These are phyloP conservation scores for Penicillium steckii DNA, from an alignment of 495 filamentous ascomycete genomes.

Conservation along the genomic window DNA sequence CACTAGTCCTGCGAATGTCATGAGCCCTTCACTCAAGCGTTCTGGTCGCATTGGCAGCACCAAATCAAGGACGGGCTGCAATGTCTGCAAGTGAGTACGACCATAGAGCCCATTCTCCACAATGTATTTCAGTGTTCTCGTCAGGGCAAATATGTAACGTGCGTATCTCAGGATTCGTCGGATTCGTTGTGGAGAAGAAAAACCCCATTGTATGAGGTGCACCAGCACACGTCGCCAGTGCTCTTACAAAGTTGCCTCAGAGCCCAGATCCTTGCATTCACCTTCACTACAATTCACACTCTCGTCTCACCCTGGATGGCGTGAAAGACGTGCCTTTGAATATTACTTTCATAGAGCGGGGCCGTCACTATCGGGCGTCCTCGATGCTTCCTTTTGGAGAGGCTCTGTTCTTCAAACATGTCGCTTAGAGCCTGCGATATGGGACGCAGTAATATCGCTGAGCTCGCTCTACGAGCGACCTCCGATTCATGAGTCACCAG, in stretches of 20 bases:
- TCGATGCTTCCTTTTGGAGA: conserved; percentile 19
- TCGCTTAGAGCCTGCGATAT: conserved; percentile 20
- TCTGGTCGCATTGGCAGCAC: conserved; percentile 16
- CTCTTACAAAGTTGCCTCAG: neutral
- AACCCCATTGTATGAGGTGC: conserved; percentile 14
- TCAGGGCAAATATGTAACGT: no score
- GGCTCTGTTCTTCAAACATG: conserved; percentile 19
- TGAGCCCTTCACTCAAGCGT: conserved; percentile 3
- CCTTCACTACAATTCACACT: conserved; percentile 1
- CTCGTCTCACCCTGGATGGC: conserved; percentile 3
- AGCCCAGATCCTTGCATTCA: neutral
- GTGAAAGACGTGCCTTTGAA: conserved; percentile 22
- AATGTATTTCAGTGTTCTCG: no score
- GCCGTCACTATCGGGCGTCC: conserved; percentile 12
- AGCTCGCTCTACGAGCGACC: conserved; percentile 21
- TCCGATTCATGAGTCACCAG: conserved; percentile 15
- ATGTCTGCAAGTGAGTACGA: conserved; percentile 23
- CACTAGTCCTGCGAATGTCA: neutral
- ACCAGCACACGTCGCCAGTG: conserved; percentile 19
- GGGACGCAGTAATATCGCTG: conserved; percentile 26
- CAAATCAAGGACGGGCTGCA: conserved; percentile 22
- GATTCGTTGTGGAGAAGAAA: conserved; percentile 19
- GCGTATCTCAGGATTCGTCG: conserved; percentile 13
- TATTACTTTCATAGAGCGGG: conserved; percentile 21
- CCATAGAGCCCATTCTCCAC: no score